These are phyloP conservation scores for Ophiocordyceps camponoti-floridani DNA, from an alignment of 2,329 filamentous ascomycete genomes.

Conservation along the genomic window DNA sequence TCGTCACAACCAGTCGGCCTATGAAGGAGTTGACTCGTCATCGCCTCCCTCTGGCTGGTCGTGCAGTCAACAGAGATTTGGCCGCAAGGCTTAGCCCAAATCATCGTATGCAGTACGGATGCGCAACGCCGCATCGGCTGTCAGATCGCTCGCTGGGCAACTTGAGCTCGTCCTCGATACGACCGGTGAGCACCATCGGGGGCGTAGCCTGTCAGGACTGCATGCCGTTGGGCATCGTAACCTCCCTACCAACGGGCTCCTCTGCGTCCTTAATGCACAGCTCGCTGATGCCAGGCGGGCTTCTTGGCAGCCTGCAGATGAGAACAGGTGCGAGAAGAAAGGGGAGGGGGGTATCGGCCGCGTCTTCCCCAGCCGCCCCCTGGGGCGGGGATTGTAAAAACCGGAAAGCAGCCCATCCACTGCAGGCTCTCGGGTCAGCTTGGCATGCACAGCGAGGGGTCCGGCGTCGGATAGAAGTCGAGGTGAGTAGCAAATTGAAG, in stretches of 20 bases:
- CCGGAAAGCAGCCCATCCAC: not conserved
- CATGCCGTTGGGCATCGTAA: constrained; percentile 30
- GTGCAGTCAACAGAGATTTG: not conserved
- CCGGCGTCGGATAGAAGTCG: not conserved
- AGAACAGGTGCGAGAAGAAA: not conserved
- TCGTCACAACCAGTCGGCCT: not conserved
- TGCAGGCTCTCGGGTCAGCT: not conserved
- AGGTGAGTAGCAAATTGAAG: not conserved
- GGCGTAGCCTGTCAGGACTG: constrained; percentile 4
- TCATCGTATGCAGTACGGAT: not conserved
- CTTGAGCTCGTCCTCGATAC: not conserved
- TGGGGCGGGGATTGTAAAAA: not conserved
- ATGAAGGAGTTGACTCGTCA: not conserved
- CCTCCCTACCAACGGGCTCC: constrained; percentile 24
- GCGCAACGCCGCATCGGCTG: not conserved
- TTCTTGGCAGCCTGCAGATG: constrained; percentile 6
- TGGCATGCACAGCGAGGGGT: not conserved
- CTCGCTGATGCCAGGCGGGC: constrained; percentile 10
- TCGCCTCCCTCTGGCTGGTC: not conserved
- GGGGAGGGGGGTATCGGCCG: not conserved
- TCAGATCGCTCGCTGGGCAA: not conserved
- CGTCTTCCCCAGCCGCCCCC: not conserved
- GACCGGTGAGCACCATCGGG: not conserved
- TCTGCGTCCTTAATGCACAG: constrained; percentile 25
- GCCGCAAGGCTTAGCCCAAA: not conserved